Evolutionary conservation across 495 filamentous ascomycete species (phyloP).

Genomic region (Bryoglossum gracile): DNA sequence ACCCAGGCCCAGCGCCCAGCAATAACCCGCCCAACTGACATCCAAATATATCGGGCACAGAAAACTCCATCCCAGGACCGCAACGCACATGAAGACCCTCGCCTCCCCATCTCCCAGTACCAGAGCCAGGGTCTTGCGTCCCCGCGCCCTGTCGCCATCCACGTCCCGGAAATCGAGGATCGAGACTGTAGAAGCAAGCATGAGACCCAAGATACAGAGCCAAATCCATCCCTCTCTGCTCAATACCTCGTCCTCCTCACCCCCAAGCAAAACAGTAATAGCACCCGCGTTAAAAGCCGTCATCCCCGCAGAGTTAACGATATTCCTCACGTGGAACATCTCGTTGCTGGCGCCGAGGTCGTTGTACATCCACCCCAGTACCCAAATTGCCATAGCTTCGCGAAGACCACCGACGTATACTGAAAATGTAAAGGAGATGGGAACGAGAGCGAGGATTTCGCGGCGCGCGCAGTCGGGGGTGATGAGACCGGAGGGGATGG

Average conservation of each 20-base stretch:
- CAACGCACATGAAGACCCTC: slow-evolving; percentile 32
- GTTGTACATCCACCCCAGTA: slow-evolving; percentile 47
- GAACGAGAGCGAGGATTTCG: slow-evolving; percentile 31
- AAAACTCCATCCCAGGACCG: slow-evolving; percentile 37
- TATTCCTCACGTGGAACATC: slow-evolving; percentile 31
- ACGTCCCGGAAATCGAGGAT: slow-evolving; percentile 43
- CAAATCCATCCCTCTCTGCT: background rate
- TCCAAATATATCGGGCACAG: slow-evolving; percentile 26
- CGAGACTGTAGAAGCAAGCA: slow-evolving; percentile 41
- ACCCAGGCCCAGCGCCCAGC: too few species aligned
- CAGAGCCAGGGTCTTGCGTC: slow-evolving; percentile 36
- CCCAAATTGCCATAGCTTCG: slow-evolving; percentile 30
- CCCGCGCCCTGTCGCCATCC: slow-evolving; percentile 36
- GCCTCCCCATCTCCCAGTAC: slow-evolving; percentile 36
- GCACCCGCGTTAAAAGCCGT: slow-evolving; percentile 30
- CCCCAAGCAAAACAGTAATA: slow-evolving; percentile 16
- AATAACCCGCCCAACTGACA: too few species aligned
- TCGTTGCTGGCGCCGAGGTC: slow-evolving; percentile 43
- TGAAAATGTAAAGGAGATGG: slow-evolving; percentile 28
- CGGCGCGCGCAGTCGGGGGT: slow-evolving; percentile 31
- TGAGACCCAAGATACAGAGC: slow-evolving; percentile 1
- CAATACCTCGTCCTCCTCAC: background rate
- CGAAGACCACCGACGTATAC: slow-evolving; percentile 30
- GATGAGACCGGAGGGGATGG: slow-evolving; percentile 38
- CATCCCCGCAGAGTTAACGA: slow-evolving; percentile 39